Conservation (phyloP, 2,329 filamentous ascomycete genomes). For the Kalmusia sp. region DNA sequence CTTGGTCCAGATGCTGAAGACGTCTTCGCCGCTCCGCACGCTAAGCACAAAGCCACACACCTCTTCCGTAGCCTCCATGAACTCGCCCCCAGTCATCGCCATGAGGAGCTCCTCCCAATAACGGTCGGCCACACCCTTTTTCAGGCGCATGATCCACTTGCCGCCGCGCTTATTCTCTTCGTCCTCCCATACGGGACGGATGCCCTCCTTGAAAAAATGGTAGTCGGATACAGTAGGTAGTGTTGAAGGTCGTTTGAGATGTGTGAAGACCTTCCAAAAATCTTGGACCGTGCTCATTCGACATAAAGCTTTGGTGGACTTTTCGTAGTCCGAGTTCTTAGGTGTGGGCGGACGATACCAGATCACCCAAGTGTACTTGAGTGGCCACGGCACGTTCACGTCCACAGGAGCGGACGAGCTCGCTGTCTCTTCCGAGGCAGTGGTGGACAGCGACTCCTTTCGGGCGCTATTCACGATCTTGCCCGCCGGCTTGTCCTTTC, state of each 20-base stretch:
- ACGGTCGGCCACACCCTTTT: constrained; percentile 95
- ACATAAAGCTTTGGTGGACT: constrained; percentile 88
- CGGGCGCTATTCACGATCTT: constrained; percentile 43
- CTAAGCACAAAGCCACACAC: constrained; percentile 95
- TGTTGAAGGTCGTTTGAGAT: constrained; percentile 86
- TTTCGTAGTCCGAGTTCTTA: constrained; percentile 98
- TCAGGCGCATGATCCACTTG: constrained; percentile 96
- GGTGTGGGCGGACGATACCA: constrained; percentile 97
- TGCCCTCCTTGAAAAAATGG: constrained; percentile 96
- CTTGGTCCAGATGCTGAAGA: constrained; percentile 96
- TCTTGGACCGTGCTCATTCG: constrained; percentile 83
- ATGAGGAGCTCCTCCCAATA: constrained; percentile 96
- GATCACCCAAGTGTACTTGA: constrained; percentile 92
- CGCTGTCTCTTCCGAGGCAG: constrained; percentile 40
- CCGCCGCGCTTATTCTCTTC: constrained; percentile 95
- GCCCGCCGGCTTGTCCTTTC: constrained; percentile 54
- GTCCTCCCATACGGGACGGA: constrained; percentile 98
- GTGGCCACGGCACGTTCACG: constrained; percentile 52
- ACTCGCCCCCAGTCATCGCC: constrained; percentile 92
- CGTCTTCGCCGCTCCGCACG: constrained; percentile 93
- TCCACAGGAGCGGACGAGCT: constrained; percentile 51
- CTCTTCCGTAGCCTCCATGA: constrained; percentile 89
- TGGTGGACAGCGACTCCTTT: constrained; percentile 40
- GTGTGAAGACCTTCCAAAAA: constrained; percentile 87
- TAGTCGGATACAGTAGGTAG: constrained; percentile 95